These are phyloP conservation scores for Ogataea degrootiae DNA, from an alignment of 805 yeast species.

Conservation along the genomic window DNA sequence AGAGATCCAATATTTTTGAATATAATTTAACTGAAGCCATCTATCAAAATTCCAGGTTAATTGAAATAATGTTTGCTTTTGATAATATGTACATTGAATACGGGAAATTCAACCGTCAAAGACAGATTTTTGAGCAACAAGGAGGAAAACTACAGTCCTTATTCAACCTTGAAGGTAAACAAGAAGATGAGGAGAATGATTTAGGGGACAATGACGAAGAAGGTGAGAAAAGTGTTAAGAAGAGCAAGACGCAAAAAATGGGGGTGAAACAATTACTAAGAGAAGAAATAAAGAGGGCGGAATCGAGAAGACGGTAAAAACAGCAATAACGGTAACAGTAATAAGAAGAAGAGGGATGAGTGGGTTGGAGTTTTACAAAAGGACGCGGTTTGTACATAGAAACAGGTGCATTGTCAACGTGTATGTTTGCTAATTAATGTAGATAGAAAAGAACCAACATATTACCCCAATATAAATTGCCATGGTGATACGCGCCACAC, in stretches of 20 bases:
- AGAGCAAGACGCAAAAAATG: conserved; percentile 2
- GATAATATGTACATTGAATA: conserved; percentile 57
- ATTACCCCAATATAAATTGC: no score
- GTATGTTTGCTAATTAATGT: no score
- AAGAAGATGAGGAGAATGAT: conserved; percentile 7
- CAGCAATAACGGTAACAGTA: no score
- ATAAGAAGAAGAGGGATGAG: no score
- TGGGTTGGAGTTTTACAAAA: no score
- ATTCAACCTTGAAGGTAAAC: conserved; percentile 22
- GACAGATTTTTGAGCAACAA: conserved; percentile 25
- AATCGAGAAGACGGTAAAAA: neutral
- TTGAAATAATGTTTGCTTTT: conserved; percentile 47
- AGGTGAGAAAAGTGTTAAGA: conserved; percentile 1
- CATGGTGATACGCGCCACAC: no score
- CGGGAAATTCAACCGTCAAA: conserved; percentile 36
- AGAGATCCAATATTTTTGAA: conserved; percentile 22
- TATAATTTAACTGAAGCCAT: conserved; percentile 1
- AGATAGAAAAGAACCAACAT: no score
- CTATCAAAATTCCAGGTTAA: conserved; percentile 22
- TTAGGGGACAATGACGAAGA: neutral
- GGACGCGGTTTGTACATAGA: neutral
- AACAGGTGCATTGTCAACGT: no score
- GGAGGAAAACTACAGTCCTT: conserved; percentile 22
- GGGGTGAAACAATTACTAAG: neutral
- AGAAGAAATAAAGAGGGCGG: conserved; percentile 12